These are phyloP conservation scores for Cystofilobasidium capitatum DNA, from an alignment of 768 basidiomycete species.

Conservation along the genomic window DNA sequence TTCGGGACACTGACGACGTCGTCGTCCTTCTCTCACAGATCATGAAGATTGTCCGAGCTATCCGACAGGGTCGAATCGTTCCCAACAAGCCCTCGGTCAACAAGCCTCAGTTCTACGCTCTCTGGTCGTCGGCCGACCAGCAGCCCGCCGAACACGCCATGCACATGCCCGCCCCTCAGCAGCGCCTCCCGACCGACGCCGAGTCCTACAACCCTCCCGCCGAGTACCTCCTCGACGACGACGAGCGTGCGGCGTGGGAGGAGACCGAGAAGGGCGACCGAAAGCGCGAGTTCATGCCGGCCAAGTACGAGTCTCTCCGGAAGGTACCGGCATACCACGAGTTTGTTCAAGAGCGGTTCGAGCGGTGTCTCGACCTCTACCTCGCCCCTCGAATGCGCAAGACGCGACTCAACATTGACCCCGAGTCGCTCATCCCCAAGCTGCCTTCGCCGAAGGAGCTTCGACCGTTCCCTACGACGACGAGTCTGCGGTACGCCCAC, in stretches of 20 bases:
- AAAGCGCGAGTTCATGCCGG: slow-evolving; percentile 76
- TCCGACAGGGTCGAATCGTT: slow-evolving; percentile 86
- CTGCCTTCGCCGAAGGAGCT: slow-evolving; percentile 83
- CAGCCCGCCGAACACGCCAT: slow-evolving; percentile 63
- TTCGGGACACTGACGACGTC: too few relatives aligned
- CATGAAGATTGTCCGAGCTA: slow-evolving; percentile 99
- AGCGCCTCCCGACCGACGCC: slow-evolving; percentile 75
- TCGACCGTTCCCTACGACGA: slow-evolving; percentile 86
- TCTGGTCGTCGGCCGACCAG: slow-evolving; percentile 65
- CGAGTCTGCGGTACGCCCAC: slow-evolving; percentile 62
- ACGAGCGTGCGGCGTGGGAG: slow-evolving; percentile 75
- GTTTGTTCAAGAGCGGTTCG: slow-evolving; percentile 89
- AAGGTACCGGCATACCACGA: slow-evolving; percentile 82
- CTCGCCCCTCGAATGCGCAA: slow-evolving; percentile 76
- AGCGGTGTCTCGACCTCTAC: slow-evolving; percentile 88
- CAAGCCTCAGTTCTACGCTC: slow-evolving; percentile 64
- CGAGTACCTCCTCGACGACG: slow-evolving; percentile 81
- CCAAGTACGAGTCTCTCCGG: slow-evolving; percentile 73
- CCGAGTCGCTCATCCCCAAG: slow-evolving; percentile 82
- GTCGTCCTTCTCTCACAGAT: slow-evolving; percentile 49
- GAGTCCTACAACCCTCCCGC: slow-evolving; percentile 98
- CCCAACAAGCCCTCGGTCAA: slow-evolving; percentile 73
- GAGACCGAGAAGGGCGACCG: slow-evolving; percentile 76
- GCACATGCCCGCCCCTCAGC: slow-evolving; percentile 86
- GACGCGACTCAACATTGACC: slow-evolving; percentile 78